These are phyloP conservation scores for Streptanthus diversifolius DNA, from an alignment of 345 rosid genomes.

Conservation along the genomic window DNA sequence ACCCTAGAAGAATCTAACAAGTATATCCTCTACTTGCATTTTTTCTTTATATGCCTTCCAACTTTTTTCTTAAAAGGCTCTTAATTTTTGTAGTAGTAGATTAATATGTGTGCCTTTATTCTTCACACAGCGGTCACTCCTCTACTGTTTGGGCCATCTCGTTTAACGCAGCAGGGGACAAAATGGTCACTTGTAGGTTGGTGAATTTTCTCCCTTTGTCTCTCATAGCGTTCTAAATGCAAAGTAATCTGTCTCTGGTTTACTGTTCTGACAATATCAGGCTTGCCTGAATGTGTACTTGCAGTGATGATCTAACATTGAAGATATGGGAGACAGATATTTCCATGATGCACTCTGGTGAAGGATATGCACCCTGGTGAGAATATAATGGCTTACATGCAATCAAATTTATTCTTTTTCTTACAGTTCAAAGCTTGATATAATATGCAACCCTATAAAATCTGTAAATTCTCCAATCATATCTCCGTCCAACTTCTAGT, in stretches of 20 bases:
- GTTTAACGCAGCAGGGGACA: constrained; percentile 78
- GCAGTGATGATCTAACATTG: constrained; percentile 93
- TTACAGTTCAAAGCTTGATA: background rate
- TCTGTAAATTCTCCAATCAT: background rate
- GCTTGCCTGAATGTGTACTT: constrained; percentile 35
- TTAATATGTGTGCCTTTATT: constrained; percentile 8
- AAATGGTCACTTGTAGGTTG: constrained; percentile 91
- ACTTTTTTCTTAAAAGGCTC: background rate
- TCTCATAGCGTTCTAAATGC: background rate
- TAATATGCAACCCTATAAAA: background rate
- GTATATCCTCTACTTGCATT: constrained; percentile 39
- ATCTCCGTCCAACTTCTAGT: background rate
- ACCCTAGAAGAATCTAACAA: constrained; percentile 70
- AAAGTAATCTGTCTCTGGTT: background rate
- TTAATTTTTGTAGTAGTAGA: constrained; percentile 6
- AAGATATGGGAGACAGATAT: constrained; percentile 80
- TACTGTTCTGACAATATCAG: constrained; percentile 7
- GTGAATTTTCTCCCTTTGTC: constrained; percentile 13
- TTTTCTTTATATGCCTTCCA: constrained; percentile 8
- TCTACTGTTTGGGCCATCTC: constrained; percentile 89
- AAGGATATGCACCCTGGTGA: constrained; percentile 78
- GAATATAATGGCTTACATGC: constrained; percentile 30
- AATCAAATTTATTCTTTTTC: constrained; percentile 12
- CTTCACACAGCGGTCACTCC: constrained; percentile 71
- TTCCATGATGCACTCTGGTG: constrained; percentile 54